Conservation (phyloP, 1,139 yeast species). For the Candida sanyaensis region DNA sequence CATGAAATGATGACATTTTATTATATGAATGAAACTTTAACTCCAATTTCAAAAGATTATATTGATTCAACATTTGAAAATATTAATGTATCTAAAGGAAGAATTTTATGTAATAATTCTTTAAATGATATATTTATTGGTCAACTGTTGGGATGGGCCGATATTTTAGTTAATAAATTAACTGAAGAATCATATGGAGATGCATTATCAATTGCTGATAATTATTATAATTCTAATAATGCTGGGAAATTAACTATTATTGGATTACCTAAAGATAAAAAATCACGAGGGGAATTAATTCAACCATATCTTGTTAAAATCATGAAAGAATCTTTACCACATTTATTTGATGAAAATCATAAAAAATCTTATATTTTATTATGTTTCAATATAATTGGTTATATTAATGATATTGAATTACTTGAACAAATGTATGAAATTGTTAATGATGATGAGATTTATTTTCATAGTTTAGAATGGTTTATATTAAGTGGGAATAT, state of each 20-base stretch:
- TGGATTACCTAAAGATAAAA: conserved; percentile 55
- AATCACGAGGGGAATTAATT: conserved; percentile 49
- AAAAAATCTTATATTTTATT: conserved; percentile 5
- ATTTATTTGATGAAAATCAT: conserved; percentile 25
- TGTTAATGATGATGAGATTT: conserved; percentile 34
- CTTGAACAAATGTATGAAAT: conserved; percentile 58
- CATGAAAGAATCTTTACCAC: conserved; percentile 51
- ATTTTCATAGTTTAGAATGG: conserved; percentile 53
- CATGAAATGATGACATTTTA: conserved; percentile 13
- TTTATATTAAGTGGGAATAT: conserved; percentile 52
- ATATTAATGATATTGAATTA: conserved; percentile 28
- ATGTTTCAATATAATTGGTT: conserved; percentile 19
- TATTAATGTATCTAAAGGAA: conserved; percentile 28
- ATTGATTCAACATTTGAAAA: conserved; percentile 12
- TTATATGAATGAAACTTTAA: conserved; percentile 8
- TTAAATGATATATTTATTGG: conserved; percentile 46
- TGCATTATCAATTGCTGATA: conserved; percentile 58
- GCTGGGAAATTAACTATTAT: conserved; percentile 46
- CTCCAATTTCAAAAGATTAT: conserved; percentile 8
- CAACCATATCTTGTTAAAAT: conserved; percentile 58
- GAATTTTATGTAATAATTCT: conserved; percentile 18
- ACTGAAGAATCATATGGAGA: conserved; percentile 48
- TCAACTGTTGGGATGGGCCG: conserved; percentile 73
- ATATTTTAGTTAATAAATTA: conserved; percentile 51
- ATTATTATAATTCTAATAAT: conserved; percentile 50